Evolutionary conservation across 352 stramenopile genomes (phyloP).

Genomic region (Pythium monospermum): DNA sequence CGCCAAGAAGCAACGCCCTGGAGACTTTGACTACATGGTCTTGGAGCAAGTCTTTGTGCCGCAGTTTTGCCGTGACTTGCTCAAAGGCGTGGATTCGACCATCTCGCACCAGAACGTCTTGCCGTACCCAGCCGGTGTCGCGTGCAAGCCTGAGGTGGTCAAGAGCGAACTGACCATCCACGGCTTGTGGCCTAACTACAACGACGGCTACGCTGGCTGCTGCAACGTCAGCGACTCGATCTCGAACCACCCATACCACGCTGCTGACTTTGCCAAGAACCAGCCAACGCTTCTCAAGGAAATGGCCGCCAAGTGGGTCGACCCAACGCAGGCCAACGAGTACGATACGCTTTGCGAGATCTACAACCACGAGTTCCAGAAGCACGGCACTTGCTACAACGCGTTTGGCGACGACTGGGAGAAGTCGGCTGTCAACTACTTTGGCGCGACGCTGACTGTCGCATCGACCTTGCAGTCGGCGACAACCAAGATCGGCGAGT

Average conservation of each 20-base stretch:
- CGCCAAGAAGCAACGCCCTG: conserved; percentile 53
- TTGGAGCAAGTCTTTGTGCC: conserved; percentile 76
- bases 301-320: conserved; percentile 58
- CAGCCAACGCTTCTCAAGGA: conserved; percentile 37
- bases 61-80: conserved; percentile 76
- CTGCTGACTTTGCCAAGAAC: conserved; percentile 28
- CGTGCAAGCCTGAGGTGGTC: conserved; percentile 35
- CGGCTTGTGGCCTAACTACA: conserved; percentile 73
- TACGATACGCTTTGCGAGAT: conserved; percentile 61
- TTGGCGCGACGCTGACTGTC: conserved; percentile 43
- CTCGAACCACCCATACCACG: conserved; percentile 50
- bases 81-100: conserved; percentile 62
- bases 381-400: conserved; percentile 64
- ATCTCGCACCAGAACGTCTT: conserved; percentile 81
- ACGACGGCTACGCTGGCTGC: conserved; percentile 65
- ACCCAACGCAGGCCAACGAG: conserved; percentile 38
- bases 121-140: conserved; percentile 49
- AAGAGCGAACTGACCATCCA: conserved; percentile 67
- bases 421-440: conserved; percentile 46
- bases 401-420: conserved; percentile 38
- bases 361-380: conserved; percentile 78
- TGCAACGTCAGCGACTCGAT: conserved; percentile 60
- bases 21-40: conserved; percentile 74
- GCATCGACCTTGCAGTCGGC: conserved; percentile 29
- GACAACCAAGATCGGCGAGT: conserved; percentile 51